A percentile compares a stretch with the other conserved stretches of the same genome.
These are phyloP conservation scores for Ceratocystis ficicola DNA, from an alignment of 2,329 filamentous ascomycete species.

Conservation along the genomic window DNA sequence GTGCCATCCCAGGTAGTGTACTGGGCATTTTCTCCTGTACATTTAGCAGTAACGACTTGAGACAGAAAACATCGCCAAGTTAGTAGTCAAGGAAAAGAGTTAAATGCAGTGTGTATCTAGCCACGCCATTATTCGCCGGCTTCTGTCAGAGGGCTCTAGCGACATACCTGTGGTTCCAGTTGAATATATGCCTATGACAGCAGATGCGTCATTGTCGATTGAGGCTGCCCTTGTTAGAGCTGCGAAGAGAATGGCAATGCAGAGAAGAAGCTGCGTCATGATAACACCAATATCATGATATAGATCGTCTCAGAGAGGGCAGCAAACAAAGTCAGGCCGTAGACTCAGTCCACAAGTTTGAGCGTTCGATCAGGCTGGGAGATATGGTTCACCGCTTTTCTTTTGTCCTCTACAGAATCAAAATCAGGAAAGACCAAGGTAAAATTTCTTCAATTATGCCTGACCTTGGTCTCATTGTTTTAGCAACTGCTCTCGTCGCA, in stretches of 20 bases:
- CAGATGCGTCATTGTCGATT: not conserved
- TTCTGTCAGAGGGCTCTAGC: too few relatives aligned
- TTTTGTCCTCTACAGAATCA: not conserved
- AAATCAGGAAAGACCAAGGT: not conserved
- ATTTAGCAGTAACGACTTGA: conserved; percentile 16
- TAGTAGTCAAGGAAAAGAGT: not conserved
- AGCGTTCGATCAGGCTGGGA: not conserved
- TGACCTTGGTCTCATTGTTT: not conserved
- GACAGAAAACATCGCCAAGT: not conserved
- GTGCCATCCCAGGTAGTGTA: conserved; percentile 20
- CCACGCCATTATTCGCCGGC: too few relatives aligned
- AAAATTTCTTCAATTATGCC: not conserved
- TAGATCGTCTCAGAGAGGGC: not conserved
- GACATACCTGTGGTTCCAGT: conserved; percentile 4
- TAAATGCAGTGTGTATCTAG: too few relatives aligned
- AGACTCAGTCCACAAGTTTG: not conserved
- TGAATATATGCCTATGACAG: conserved; percentile 13
- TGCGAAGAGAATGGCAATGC: not conserved
- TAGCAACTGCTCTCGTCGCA: not conserved
- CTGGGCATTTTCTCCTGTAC: conserved; percentile 12
- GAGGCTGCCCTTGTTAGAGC: not conserved
- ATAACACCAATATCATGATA: not conserved
- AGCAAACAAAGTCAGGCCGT: not conserved
- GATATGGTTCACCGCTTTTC: not conserved
- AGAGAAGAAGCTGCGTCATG: not conserved